Evolutionary conservation across 2,329 filamentous ascomycete species (phyloP).

Genomic region (Emergomyces pasteurianus): DNA sequence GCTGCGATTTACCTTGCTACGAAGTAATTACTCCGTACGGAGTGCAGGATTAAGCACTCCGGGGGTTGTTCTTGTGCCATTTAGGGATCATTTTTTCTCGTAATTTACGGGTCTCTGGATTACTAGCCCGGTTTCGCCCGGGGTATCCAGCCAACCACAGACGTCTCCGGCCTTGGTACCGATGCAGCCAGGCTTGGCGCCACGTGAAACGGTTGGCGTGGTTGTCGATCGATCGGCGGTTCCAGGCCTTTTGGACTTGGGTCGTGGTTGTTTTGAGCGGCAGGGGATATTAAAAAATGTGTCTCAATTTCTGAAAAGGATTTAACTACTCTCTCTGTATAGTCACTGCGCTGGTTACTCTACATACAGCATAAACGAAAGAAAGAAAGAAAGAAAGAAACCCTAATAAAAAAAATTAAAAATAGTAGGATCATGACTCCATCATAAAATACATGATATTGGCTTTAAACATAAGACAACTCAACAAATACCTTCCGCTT

Average conservation of each 20-base stretch:
- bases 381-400: too few species aligned
- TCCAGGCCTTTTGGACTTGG: neutral
- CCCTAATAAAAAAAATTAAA: too few species aligned
- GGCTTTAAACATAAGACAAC: too few species aligned
- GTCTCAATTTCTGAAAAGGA: neutral
- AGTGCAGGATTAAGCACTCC: too few species aligned
- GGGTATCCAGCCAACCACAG: neutral
- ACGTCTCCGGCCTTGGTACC: neutral
- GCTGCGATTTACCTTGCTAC: too few species aligned
- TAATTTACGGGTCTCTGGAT: neutral
- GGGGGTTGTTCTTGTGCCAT: too few species aligned
- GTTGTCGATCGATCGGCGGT: neutral
- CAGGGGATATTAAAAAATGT: neutral
- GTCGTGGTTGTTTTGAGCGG: too few species aligned
- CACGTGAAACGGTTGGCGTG: neutral
- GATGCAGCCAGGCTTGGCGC: conserved; percentile 1
- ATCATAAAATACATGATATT: neutral
- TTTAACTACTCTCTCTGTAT: too few species aligned
- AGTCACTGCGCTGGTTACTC: too few species aligned
- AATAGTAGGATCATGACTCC: neutral
- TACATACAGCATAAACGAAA: neutral
- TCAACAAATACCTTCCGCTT: conserved; percentile 5
- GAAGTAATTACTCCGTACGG: too few species aligned
- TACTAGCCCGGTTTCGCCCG: neutral
- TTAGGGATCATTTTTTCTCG: neutral